These are phyloP conservation scores for Trichoderma erinaceum DNA, from an alignment of 495 filamentous ascomycete species.

Conservation along the genomic window DNA sequence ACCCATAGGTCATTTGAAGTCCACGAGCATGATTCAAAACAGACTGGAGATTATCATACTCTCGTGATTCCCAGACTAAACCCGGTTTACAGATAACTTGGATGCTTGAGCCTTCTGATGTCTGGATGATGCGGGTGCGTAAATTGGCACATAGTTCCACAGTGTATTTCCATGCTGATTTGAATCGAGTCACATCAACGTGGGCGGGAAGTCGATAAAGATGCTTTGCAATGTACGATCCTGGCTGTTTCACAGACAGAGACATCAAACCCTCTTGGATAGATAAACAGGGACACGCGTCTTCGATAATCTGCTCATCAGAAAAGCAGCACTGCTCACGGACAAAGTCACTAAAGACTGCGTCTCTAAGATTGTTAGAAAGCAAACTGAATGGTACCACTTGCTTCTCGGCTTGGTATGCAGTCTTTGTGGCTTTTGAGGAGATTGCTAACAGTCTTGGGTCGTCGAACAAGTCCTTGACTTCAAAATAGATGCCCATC, in stretches of 20 bases:
- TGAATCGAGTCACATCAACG: constrained; percentile 24
- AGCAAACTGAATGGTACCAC: background rate
- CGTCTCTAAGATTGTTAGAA: background rate
- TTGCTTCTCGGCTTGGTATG: background rate
- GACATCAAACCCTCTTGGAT: constrained; percentile 44
- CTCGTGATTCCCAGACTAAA: background rate
- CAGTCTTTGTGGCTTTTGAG: background rate
- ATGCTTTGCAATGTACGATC: constrained; percentile 30
- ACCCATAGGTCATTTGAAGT: constrained; percentile 15
- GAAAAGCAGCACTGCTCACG: background rate
- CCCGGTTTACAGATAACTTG: constrained; percentile 18
- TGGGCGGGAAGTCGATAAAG: constrained; percentile 34
- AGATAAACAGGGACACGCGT: too few species aligned
- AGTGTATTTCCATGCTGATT: background rate
- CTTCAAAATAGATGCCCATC: background rate
- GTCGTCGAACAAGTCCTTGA: constrained; percentile 11
- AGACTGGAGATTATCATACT: background rate
- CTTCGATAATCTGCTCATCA: constrained; percentile 17
- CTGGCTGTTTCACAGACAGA: constrained; percentile 29
- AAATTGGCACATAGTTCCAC: background rate
- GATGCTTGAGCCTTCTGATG: background rate
- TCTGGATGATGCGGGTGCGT: constrained; percentile 1
- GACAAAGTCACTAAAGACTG: background rate
- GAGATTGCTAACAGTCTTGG: constrained; percentile 3
- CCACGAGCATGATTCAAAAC: background rate